Evolutionary conservation across 345 rosid species (phyloP).

Genomic region (Litchi chinensis): DNA sequence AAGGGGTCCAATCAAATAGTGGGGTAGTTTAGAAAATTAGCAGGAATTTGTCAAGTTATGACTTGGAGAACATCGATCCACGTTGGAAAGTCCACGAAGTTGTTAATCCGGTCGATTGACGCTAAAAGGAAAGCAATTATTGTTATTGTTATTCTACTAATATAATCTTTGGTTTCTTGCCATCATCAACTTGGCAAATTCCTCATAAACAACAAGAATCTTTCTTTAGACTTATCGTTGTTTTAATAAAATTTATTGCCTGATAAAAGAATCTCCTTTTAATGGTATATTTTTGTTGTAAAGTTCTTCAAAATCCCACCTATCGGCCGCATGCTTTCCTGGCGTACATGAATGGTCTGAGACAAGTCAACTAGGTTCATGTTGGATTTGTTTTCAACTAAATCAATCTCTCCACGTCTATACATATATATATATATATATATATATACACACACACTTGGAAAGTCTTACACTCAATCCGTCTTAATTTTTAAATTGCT

Average conservation of each 20-base stretch:
- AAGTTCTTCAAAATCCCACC: neutral
- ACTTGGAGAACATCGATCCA: slow-evolving; percentile 13
- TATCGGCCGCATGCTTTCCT: neutral
- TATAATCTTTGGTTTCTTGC: slow-evolving; percentile 24
- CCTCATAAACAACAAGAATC: slow-evolving; percentile 27
- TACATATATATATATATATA: no score
- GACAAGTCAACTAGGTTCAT: neutral
- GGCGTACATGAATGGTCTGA: neutral
- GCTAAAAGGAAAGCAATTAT: slow-evolving; percentile 1
- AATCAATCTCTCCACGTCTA: no score
- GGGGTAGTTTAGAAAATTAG: neutral
- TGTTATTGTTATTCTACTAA: neutral
- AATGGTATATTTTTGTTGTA: neutral
- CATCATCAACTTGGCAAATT: slow-evolving; percentile 30
- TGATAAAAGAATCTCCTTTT: neutral
- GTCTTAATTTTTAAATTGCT: no score
- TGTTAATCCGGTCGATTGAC: neutral
- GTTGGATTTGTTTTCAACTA: no score
- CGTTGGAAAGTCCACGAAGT: slow-evolving; percentile 21
- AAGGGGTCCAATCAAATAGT: neutral
- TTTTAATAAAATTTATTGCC: neutral
- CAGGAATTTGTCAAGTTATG: slow-evolving; percentile 7
- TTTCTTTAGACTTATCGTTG: neutral
- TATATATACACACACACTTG: no score
- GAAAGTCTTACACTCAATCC: no score